Conservation (phyloP, 139 green algal genomes). For the Micractinium sp. region DNA sequence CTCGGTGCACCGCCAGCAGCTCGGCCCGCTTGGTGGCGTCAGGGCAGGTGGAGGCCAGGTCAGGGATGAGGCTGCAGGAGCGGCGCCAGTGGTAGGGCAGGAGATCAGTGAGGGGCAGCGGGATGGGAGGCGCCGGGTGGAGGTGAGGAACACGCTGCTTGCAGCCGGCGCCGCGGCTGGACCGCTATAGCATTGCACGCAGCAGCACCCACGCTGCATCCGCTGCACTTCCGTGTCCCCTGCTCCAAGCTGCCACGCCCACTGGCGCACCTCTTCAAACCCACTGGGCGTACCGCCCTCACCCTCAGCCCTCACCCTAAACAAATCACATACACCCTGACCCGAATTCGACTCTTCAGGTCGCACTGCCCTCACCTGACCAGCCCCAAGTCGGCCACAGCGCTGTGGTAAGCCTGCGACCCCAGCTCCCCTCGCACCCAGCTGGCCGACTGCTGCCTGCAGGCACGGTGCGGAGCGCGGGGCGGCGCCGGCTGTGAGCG, state of each 20-base stretch:
- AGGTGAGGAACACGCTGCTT: neutral
- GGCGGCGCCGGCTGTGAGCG: no score
- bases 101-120: neutral
- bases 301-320: no score
- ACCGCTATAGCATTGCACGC: no score
- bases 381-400: slow-evolving; percentile 61
- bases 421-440: slow-evolving; percentile 59
- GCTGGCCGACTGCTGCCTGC: slow-evolving; percentile 45
- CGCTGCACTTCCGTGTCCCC: no score
- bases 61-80: slow-evolving; percentile 52
- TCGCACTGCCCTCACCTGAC: slow-evolving; percentile 16
- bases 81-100: neutral
- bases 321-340: no score
- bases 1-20: slow-evolving; percentile 66
- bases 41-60: slow-evolving; percentile 76
- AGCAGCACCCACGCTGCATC: no score
- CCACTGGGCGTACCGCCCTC: neutral
- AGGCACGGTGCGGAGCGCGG: slow-evolving; percentile 8
- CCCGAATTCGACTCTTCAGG: no score
- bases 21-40: slow-evolving; percentile 50
- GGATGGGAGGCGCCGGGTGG: neutral
- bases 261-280: neutral
- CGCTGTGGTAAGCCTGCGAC: slow-evolving; percentile 53
- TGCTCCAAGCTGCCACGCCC: no score
- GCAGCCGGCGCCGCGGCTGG: no score